These are phyloP conservation scores for Pinus tabuliformis DNA, from an alignment of 75 land plant species.

Conservation along the genomic window DNA sequence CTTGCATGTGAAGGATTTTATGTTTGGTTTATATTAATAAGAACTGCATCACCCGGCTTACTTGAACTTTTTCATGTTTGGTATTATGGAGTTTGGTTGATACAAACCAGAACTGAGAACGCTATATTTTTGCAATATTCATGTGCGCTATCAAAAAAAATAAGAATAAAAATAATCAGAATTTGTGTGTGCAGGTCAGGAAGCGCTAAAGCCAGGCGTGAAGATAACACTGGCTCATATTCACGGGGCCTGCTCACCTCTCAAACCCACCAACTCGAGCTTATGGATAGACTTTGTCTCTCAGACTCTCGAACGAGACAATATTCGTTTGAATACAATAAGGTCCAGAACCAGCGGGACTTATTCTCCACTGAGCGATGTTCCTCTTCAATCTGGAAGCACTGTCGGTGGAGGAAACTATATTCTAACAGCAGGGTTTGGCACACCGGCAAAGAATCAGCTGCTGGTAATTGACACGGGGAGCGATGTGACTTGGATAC, in stretches of 20 bases:
- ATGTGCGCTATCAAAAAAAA: too few species aligned
- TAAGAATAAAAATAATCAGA: too few species aligned
- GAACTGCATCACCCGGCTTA: too few species aligned
- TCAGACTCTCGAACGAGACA: neutral
- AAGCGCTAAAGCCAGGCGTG: too few species aligned
- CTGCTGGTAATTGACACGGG: slow-evolving; percentile 16
- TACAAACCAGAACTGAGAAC: neutral
- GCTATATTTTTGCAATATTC: neutral
- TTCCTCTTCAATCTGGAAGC: slow-evolving; percentile 13
- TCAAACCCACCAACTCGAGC: neutral
- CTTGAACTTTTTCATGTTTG: too few species aligned
- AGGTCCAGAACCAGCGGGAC: neutral
- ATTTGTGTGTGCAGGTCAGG: too few species aligned
- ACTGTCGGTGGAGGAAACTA: slow-evolving; percentile 37
- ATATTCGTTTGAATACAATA: too few species aligned
- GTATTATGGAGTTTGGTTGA: too few species aligned
- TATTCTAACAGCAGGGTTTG: slow-evolving; percentile 26
- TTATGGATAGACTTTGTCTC: neutral
- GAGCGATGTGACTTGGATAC: too few species aligned
- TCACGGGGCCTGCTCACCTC: too few species aligned
- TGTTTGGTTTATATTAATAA: neutral
- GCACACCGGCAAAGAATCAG: slow-evolving; percentile 29
- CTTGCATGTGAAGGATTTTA: neutral
- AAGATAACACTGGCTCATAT: too few species aligned
- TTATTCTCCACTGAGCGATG: too few species aligned